Evolutionary conservation across 768 basidiomycete genomes (phyloP).

Genomic region (Leucogyrophana mollusca): DNA sequence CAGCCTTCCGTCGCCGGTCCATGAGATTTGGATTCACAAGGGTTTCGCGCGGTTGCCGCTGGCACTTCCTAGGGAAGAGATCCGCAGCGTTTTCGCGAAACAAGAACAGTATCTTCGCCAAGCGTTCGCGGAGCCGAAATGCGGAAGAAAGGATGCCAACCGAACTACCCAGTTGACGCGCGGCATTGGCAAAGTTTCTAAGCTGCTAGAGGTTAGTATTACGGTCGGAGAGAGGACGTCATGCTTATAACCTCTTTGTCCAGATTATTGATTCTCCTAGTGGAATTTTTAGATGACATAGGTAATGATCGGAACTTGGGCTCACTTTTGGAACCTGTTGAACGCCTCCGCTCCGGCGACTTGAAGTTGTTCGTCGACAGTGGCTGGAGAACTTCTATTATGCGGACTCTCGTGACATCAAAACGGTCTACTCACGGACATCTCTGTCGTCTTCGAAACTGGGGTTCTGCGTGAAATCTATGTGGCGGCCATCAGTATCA

Average conservation of each 20-base stretch:
- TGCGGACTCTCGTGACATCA: not conserved
- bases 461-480: slow-evolving; percentile 40
- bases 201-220: slow-evolving; percentile 44
- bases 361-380: slow-evolving; percentile 70
- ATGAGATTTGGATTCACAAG: slow-evolving; percentile 30
- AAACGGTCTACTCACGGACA: slow-evolving; percentile 50
- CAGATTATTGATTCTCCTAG: slow-evolving; percentile 56
- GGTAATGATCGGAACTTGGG: slow-evolving; percentile 2
- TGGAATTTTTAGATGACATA: slow-evolving; percentile 3
- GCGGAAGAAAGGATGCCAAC: slow-evolving; percentile 76
- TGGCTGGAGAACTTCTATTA: slow-evolving; percentile 36
- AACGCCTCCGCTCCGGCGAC: slow-evolving; percentile 64
- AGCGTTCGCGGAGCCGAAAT: slow-evolving; percentile 66
- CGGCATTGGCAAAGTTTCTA: slow-evolving; percentile 73
- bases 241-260: slow-evolving; percentile 54
- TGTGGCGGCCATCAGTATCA: not conserved
- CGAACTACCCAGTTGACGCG: slow-evolving; percentile 74
- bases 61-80: slow-evolving; percentile 69
- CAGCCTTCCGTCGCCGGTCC: slow-evolving; percentile 17
- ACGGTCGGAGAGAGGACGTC: not conserved
- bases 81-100: slow-evolving; percentile 77
- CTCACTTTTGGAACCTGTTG: slow-evolving; percentile 59
- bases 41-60: slow-evolving; percentile 39
- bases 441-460: slow-evolving; percentile 65
- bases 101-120: slow-evolving; percentile 66